A percentile compares a stretch with the other conserved stretches of the same genome.
Evolutionary conservation across 805 yeast genomes (phyloP).

Genomic region (Cyberlindnera sargentensis): DNA sequence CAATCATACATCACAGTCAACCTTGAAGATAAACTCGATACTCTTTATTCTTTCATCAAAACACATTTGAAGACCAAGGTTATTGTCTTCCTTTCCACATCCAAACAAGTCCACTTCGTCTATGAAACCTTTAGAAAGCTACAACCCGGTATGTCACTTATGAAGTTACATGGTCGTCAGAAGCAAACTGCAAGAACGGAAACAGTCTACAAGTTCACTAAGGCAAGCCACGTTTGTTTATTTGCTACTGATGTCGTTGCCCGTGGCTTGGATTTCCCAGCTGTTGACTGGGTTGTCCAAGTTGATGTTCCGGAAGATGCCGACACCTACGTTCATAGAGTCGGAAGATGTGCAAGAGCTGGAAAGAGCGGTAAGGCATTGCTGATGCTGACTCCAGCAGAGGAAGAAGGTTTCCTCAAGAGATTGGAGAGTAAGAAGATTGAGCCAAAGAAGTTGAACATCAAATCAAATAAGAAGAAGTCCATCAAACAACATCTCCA

Average conservation of each 20-base stretch:
- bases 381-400: conserved; percentile 76
- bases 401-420: conserved; percentile 68
- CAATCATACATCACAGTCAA: conserved; percentile 74
- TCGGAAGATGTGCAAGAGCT: conserved; percentile 95
- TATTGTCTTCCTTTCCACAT: conserved; percentile 68
- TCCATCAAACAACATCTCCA: conserved; percentile 80
- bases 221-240: conserved; percentile 56
- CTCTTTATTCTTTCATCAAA: conserved; percentile 62
- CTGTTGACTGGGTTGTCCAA: conserved; percentile 88
- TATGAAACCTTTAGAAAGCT: conserved; percentile 22
- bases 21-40: conserved; percentile 76
- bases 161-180: conserved; percentile 77
- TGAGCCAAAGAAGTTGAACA: conserved; percentile 63
- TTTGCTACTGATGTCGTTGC: conserved; percentile 98
- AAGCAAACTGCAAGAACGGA: conserved; percentile 72
- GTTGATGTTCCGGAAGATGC: conserved; percentile 94
- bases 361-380: conserved; percentile 82
- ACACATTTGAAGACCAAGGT: conserved; percentile 79
- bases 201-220: conserved; percentile 51
- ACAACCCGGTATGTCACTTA: conserved; percentile 46
- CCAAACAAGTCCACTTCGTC: conserved; percentile 43
- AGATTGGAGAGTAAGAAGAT: conserved; percentile 58
- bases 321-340: conserved; percentile 85
- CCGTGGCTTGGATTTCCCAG: conserved; percentile 92
- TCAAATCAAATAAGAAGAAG: conserved; percentile 64